These are phyloP conservation scores for Oemleria cerasiformis DNA, from an alignment of 306 rosid species.

Conservation along the genomic window DNA sequence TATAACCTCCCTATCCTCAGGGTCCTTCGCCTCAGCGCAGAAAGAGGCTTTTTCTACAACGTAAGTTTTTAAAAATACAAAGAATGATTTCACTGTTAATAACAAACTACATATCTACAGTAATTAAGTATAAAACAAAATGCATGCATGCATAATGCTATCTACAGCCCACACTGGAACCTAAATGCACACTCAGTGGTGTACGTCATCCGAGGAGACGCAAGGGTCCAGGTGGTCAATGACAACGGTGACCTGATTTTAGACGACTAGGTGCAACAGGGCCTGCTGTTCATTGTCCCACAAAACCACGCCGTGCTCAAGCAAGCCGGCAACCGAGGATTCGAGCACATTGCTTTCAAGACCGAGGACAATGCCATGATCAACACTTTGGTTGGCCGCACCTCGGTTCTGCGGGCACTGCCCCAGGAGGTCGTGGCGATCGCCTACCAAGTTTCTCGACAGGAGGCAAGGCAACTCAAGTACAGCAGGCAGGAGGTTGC, in stretches of 20 bases:
- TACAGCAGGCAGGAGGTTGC: slow-evolving; percentile 27
- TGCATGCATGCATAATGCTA: slow-evolving; percentile 15
- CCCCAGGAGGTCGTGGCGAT: slow-evolving; percentile 45
- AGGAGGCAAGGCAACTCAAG: slow-evolving; percentile 44
- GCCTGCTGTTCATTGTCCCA: slow-evolving; percentile 43
- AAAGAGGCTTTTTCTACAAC: slow-evolving; percentile 26
- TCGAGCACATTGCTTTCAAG: slow-evolving; percentile 53
- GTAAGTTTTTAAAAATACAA: neutral
- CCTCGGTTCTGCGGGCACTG: slow-evolving; percentile 24
- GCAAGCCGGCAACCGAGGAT: slow-evolving; percentile 33
- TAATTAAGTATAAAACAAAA: too few relatives aligned
- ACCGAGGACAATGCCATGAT: slow-evolving; percentile 40
- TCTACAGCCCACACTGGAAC: too few relatives aligned
- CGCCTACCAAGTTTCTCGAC: slow-evolving; percentile 24
- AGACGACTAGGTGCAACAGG: slow-evolving; percentile 35
- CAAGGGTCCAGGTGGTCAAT: slow-evolving; percentile 49
- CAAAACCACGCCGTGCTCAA: too few relatives aligned
- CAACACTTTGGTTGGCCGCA: slow-evolving; percentile 40
- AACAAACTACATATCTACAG: neutral
- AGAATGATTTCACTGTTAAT: slow-evolving; percentile 12
- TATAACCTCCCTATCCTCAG: slow-evolving; percentile 27
- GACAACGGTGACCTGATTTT: slow-evolving; percentile 40
- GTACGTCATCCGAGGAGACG: slow-evolving; percentile 49
- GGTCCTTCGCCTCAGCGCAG: slow-evolving; percentile 25
- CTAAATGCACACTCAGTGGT: slow-evolving; percentile 41